A percentile compares a stretch with the other conserved stretches of the same genome.
phyloP scores from a whole-genome alignment of 495 filamentous ascomycete species.

The Tuber aestivum region DNA sequence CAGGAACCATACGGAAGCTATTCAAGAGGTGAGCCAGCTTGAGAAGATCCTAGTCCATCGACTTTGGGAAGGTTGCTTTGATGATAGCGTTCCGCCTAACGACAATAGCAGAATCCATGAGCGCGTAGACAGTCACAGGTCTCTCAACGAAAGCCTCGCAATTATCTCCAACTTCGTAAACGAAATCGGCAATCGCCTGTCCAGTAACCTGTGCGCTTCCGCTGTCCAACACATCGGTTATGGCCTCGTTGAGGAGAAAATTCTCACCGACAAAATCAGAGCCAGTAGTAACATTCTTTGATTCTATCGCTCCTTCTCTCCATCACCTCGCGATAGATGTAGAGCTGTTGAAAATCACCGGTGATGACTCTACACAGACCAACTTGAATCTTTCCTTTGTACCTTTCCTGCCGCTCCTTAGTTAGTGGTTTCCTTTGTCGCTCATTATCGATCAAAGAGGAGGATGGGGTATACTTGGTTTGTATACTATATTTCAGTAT shows the following conservation, averaged over 20 bases:
- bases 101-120: constrained; percentile 98
- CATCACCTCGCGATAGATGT: constrained; percentile 95
- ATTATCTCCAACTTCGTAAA: constrained; percentile 95
- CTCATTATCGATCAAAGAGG: no score
- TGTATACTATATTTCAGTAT: no score
- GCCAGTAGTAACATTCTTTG: constrained; percentile 94
- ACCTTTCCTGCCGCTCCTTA: constrained; percentile 79
- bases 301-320: constrained; percentile 86
- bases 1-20: constrained; percentile 53
- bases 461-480: no score
- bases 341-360: background rate
- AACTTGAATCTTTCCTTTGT: background rate
- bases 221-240: constrained; percentile 80
- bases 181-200: constrained; percentile 92
- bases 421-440: no score
- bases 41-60: constrained; percentile 87
- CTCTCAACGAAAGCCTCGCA: constrained; percentile 93
- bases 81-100: constrained; percentile 98
- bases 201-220: constrained; percentile 77
- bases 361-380: no score
- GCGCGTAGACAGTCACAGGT: constrained; percentile 83
- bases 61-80: constrained; percentile 92
- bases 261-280: constrained; percentile 90
- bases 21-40: constrained; percentile 96
- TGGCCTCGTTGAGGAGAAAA: constrained; percentile 73